Conservation (phyloP, 169 alveolate species). For the Eimeria necatrix region DNA sequence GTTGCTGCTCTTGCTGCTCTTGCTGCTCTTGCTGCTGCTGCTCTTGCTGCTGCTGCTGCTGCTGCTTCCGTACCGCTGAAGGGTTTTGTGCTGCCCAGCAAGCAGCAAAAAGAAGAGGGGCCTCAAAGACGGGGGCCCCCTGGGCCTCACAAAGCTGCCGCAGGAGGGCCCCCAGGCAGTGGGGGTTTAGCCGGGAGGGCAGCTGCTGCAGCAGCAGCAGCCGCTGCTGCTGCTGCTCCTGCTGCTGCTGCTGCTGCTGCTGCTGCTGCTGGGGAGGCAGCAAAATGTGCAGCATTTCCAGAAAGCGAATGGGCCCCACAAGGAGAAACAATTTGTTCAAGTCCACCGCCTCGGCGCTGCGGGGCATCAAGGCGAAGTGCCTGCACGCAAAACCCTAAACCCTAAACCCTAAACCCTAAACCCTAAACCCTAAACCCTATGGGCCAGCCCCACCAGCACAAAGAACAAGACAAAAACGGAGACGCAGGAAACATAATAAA, state of each 20-base stretch:
- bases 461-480: neutral
- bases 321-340: neutral
- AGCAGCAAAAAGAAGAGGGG: neutral
- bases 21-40: neutral
- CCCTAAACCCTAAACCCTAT: neutral
- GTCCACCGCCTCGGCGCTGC: conserved; percentile 34
- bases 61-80: neutral
- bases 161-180: conserved; percentile 13
- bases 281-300: neutral
- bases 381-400: neutral
- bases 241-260: neutral
- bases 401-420: too few relatives aligned
- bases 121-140: conserved; percentile 44
- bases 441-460: neutral
- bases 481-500: neutral
- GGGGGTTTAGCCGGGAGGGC: neutral
- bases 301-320: neutral
- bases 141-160: neutral
- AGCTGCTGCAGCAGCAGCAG: conserved; percentile 44
- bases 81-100: conserved; percentile 49
- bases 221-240: conserved; percentile 27
- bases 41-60: neutral
- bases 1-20: neutral
- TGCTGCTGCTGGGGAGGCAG: conserved; percentile 37
- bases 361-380: conserved; percentile 48